Base-by-base conservation (phyloP, 164 flowering plant genomes). In the Stephania yunnanensis region DNA sequence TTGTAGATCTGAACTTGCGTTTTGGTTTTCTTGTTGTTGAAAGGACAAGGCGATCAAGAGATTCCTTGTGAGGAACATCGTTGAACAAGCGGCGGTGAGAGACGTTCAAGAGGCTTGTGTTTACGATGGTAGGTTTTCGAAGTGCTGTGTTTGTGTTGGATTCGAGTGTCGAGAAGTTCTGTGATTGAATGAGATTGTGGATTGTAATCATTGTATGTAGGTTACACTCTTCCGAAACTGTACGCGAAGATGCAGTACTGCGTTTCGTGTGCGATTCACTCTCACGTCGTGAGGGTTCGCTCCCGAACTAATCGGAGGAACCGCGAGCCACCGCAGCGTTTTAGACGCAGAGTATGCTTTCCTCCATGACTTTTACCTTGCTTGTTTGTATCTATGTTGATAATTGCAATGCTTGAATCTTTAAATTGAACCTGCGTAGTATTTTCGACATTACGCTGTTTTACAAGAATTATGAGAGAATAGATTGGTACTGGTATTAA, bases 41-140 rank as follows among this genome's bases (percentile, higher is more conserved):
- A 31, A 94, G 97, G 99, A 95, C 81, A 93, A 95, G 86, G 97
- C 99, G 1, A 91, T 95, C 80, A 95, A 95, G 93, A 87, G 99
- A 81, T 95, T 95, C 76, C 84, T 89, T 12, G 99, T 95, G 88
- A 92, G 99, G 88, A 95, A 95, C 90, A 95, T 95, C 10, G 97
- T 95, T 29, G 99, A 93, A 78, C 99, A 95, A 76, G 99, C 99
- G 74, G 99, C 97, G 3, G 94, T 95, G 15, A 86, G 98, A 65
- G 98, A 95, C 84, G 94, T 95, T 55, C 97, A 92, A 65, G 97
- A 95, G 76, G 94, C 98, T 22, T 90, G 99, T 76, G 97, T 92
- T 65, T 88, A 86, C 78, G 98, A 95, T 8, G 78, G 98, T 93
- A 86, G 76, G 53, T 17, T 8, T 46, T 29, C 1, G 6, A 4